Percentiles rank a stretch among this genome's conserved stretches.
Evolutionary conservation across 2,329 filamentous ascomycete species (phyloP).

Genomic region (Colletotrichum sp.): DNA sequence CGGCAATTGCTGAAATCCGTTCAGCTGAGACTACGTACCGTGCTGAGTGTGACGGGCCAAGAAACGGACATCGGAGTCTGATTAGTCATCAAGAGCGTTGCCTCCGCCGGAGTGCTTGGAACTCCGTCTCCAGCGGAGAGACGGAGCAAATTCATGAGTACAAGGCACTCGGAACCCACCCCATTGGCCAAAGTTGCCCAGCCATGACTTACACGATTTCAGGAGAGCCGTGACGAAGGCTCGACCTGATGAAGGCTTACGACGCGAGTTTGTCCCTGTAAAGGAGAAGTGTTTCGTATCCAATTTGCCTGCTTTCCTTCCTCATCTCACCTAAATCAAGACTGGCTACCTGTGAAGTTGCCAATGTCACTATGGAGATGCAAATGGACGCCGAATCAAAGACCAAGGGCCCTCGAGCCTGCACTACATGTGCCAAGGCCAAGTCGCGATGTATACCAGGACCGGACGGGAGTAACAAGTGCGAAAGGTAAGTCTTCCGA

Average conservation of each 20-base stretch:
- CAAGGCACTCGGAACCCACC: not conserved
- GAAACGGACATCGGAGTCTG: not conserved
- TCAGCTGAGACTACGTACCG: not conserved
- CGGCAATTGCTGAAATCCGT: not conserved
- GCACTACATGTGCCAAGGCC: constrained; percentile 55
- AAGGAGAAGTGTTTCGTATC: not conserved
- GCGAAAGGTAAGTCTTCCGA: constrained; percentile 47
- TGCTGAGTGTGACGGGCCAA: not conserved
- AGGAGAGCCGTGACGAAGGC: not conserved
- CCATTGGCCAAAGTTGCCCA: not conserved
- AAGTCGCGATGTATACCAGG: constrained; percentile 54
- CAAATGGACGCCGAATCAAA: constrained; percentile 8
- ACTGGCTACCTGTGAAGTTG: not conserved
- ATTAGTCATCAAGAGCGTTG: not conserved
- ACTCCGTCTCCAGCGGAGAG: constrained; percentile 15
- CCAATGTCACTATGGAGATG: not conserved
- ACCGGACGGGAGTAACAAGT: constrained; percentile 41
- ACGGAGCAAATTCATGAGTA: not conserved
- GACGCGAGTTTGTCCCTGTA: not conserved
- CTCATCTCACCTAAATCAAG: not conserved
- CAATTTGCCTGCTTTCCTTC: not conserved
- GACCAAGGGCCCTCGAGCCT: constrained; percentile 51
- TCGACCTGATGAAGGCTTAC: constrained; percentile 4
- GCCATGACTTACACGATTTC: constrained; percentile 15
- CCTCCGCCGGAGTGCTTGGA: not conserved